A percentile compares a stretch with the other conserved stretches of the same genome.
Conservation (phyloP, 2,329 filamentous ascomycete species). For the Penicillium sp. region DNA sequence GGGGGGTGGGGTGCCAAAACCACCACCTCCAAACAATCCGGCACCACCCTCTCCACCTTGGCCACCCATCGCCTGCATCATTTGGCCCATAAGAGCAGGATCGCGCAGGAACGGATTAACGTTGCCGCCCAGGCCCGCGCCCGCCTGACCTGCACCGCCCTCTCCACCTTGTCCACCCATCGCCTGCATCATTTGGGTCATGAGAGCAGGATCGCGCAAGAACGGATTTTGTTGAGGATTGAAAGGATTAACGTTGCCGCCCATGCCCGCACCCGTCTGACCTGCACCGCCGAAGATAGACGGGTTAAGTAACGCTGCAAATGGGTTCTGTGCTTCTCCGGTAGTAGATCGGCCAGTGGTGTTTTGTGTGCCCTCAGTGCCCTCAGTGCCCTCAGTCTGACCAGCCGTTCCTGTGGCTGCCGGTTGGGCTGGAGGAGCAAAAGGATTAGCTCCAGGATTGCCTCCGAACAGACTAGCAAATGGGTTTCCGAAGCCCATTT, state of each 20-base stretch:
- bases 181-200: constrained; percentile 57
- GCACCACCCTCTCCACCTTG: constrained; percentile 35
- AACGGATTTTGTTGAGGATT: constrained; percentile 53
- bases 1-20: constrained; percentile 50
- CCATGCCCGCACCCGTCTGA: constrained; percentile 7
- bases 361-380: constrained; percentile 30
- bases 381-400: constrained; percentile 31
- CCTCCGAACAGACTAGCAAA: constrained; percentile 61
- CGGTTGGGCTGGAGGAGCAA: constrained; percentile 27
- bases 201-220: constrained; percentile 60
- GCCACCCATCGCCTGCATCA: constrained; percentile 54
- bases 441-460: constrained; percentile 17
- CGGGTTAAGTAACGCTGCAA: constrained; percentile 63
- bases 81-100: constrained; percentile 57
- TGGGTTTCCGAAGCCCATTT: constrained; percentile 39
- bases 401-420: constrained; percentile 34
- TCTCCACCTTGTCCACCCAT: constrained; percentile 30
- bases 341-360: constrained; percentile 30
- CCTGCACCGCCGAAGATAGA: constrained; percentile 36
- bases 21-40: constrained; percentile 43
- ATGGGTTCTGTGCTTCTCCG: constrained; percentile 59
- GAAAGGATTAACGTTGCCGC: constrained; percentile 46
- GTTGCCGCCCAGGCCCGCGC: constrained; percentile 19
- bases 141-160: constrained; percentile 22
- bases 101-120: constrained; percentile 59